phyloP scores from a whole-genome alignment of 441 rosid species.

The Heliophila coronopifolia region DNA sequence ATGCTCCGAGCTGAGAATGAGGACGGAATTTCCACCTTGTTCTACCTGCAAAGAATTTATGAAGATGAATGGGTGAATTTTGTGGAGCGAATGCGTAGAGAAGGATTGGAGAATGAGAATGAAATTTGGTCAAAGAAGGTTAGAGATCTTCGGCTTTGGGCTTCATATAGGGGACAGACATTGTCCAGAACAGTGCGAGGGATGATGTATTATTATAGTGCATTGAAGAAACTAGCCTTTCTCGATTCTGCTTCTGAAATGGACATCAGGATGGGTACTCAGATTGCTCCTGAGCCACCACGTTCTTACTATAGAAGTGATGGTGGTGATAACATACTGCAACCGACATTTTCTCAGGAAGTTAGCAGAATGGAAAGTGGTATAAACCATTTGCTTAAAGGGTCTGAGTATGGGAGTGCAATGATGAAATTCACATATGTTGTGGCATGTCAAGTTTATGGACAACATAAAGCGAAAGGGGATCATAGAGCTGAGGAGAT shows the following conservation, averaged over 20 bases:
- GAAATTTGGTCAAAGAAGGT: too few relatives aligned
- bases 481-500: constrained; percentile 90
- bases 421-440: constrained; percentile 93
- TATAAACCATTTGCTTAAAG: constrained; percentile 56
- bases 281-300: constrained; percentile 39
- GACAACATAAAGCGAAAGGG: constrained; percentile 97
- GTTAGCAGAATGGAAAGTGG: constrained; percentile 45
- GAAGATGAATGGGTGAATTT: constrained; percentile 98
- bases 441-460: constrained; percentile 96
- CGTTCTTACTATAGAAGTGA: constrained; percentile 35
- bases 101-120: constrained; percentile 59
- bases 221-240: constrained; percentile 75
- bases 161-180: constrained; percentile 96
- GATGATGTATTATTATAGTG: constrained; percentile 96
- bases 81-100: constrained; percentile 90
- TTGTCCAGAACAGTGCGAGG: constrained; percentile 99
- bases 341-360: constrained; percentile 35
- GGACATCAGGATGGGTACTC: constrained; percentile 55
- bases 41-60: constrained; percentile 96
- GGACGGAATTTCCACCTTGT: constrained; percentile 92
- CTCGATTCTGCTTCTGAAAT: constrained; percentile 86
- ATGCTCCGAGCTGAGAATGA: too few relatives aligned
- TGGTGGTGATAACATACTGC: constrained; percentile 34
- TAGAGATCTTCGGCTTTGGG: constrained; percentile 99
- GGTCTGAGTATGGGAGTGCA: constrained; percentile 68